Evolutionary conservation across 169 alveolate species (phyloP).

Genomic region (Theileria annulata): DNA sequence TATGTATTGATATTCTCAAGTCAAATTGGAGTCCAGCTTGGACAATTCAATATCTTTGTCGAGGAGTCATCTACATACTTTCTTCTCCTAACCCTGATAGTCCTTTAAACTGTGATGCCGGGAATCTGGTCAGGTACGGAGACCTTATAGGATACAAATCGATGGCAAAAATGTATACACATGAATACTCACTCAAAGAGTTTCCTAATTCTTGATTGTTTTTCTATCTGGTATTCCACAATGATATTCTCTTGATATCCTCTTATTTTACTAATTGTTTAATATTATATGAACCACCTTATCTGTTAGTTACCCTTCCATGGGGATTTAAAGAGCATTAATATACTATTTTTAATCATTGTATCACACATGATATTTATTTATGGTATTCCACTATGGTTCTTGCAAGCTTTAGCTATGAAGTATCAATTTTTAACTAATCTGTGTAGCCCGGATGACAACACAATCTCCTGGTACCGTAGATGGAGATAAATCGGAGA

Average conservation of each 20-base stretch:
- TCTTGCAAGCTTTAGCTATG: no score
- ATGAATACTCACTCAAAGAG: conserved; percentile 80
- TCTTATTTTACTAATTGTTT: no score
- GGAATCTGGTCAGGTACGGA: conserved; percentile 89
- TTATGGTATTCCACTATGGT: no score
- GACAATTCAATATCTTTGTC: conserved; percentile 91
- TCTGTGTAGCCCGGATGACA: not conserved
- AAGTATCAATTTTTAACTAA: not conserved
- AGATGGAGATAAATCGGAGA: conserved; percentile 15
- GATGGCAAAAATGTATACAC: conserved; percentile 94
- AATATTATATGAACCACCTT: no score
- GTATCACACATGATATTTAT: no score
- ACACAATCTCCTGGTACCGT: not conserved
- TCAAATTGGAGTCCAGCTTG: conserved; percentile 96
- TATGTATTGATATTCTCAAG: conserved; percentile 91
- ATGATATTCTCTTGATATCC: no score
- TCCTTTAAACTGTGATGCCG: conserved; percentile 97
- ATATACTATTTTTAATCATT: no score
- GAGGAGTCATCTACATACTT: conserved; percentile 88
- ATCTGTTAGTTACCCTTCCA: no score
- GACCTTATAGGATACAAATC: conserved; percentile 89
- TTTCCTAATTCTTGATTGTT: conserved; percentile 31
- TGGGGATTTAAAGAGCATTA: no score
- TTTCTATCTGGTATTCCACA: no score
- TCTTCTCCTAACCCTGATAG: conserved; percentile 94